Base-by-base conservation (phyloP, 306 rosid genomes). In the Ammopiptanthus mongolicus region DNA sequence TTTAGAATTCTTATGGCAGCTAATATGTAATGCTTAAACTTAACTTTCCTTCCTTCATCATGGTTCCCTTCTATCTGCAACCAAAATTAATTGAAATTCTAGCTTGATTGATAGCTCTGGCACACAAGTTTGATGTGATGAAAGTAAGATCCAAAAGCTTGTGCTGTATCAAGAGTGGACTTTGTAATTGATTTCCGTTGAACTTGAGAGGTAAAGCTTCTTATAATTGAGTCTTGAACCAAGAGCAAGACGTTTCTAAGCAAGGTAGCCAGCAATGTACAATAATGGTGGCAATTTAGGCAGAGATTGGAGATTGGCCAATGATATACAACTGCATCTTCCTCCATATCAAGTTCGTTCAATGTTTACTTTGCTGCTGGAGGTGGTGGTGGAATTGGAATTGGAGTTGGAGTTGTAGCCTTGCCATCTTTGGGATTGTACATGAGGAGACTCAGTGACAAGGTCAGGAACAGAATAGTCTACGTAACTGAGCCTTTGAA, bases 201-300 rank as follows among this genome's bases (percentile, higher is more conserved):
- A 23, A 65, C 14, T 53, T 28, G 73, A 94, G 97, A 50, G 97
- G 95, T 3, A 89, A 87, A 39, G 97, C 83, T 91, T 94, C 93
- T 59, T 50, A 60, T 85, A 87, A 78, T 91, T 94, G 64, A 94
- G 91, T 77, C 82, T 85, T 80, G 90, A 84, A 42, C 98, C 91
- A 67, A 96, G 97, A 81, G 98, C 97, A 64, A 91, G 97, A 56
- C 98, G 97, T 80, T 94, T 94, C 88, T 91, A 97, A 0, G 98
- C 96, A 15, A 94, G 88, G 73, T 15, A 94, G 5, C 98, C 98
- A 44, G 96, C 97, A 83, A 77, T 86, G 69, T 91, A 91, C 1
- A 94, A n/a, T n/a, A n/a, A n/a, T n/a, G n/a, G n/a, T n/a, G n/a
- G n/a, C n/a, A n/a, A n/a, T n/a, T n/a, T n/a, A n/a, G n/a, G n/a